Conservation (phyloP, 352 stramenopile genomes). For the Pythium guiyangense region DNA sequence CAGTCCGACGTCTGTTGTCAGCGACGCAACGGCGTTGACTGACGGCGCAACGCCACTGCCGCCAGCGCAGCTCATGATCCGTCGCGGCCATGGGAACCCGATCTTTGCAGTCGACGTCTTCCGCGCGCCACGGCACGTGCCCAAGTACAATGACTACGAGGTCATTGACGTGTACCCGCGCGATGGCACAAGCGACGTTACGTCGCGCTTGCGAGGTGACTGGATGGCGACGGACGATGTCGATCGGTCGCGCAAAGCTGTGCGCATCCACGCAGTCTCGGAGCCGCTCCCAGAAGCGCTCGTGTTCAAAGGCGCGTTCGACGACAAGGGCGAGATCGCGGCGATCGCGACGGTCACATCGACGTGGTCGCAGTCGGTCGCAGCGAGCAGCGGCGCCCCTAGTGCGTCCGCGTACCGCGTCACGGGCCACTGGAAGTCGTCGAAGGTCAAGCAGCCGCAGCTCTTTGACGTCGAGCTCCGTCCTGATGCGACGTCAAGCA, state of each 20-base stretch:
- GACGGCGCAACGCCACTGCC: background rate
- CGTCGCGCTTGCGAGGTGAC: conserved; percentile 40
- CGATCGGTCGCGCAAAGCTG: conserved; percentile 54
- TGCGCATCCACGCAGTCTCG: conserved; percentile 63
- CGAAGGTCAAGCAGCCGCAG: conserved; percentile 62
- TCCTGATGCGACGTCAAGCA: conserved; percentile 15
- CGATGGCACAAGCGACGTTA: conserved; percentile 6
- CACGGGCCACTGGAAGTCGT: conserved; percentile 70
- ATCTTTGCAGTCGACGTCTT: conserved; percentile 88
- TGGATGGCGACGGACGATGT: conserved; percentile 77
- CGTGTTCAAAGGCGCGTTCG: conserved; percentile 56
- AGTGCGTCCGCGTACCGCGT: conserved; percentile 40
- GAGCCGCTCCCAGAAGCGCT: conserved; percentile 43
- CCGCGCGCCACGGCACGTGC: conserved; percentile 72
- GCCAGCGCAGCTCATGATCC: conserved; percentile 60
- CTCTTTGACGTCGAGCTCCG: conserved; percentile 76
- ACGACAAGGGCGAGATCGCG: conserved; percentile 67
- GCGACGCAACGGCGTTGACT: conserved; percentile 7
- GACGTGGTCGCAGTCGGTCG: conserved; percentile 35
- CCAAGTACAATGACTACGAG: conserved; percentile 88
- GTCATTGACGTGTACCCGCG: conserved; percentile 65
- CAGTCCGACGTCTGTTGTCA: conserved; percentile 39
- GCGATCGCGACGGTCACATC: conserved; percentile 45
- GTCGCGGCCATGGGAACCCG: conserved; percentile 76
- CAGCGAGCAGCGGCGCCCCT: conserved; percentile 2